Evolutionary conservation across 352 stramenopile species (phyloP).

Genomic region (Globisporangium iwayamae): DNA sequence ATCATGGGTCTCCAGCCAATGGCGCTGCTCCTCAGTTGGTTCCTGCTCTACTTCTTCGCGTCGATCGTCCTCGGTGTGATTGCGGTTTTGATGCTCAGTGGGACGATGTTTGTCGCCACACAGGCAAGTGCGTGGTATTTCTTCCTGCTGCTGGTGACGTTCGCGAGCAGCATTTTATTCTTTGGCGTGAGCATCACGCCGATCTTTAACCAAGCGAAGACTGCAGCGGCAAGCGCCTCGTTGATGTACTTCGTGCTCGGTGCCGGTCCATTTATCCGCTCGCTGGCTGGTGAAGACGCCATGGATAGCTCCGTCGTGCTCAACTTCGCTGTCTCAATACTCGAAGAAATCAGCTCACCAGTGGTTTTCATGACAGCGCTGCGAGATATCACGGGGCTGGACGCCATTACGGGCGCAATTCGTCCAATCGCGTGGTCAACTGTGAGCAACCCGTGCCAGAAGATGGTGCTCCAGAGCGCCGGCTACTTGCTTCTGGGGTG

Average conservation of each 20-base stretch:
- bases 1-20: constrained; percentile 86
- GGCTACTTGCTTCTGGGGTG: constrained; percentile 89
- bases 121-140: constrained; percentile 43
- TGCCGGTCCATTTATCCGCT: constrained; percentile 49
- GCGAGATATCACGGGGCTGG: constrained; percentile 46
- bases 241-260: constrained; percentile 62
- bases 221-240: constrained; percentile 53
- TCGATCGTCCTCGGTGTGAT: constrained; percentile 44
- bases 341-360: constrained; percentile 58
- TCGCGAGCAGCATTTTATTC: constrained; percentile 59
- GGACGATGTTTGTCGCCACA: constrained; percentile 57
- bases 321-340: constrained; percentile 26
- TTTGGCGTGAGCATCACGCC: constrained; percentile 72
- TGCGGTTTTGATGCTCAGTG: constrained; percentile 52
- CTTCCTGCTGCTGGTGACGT: constrained; percentile 54
- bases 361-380: constrained; percentile 71
- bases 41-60: constrained; percentile 74
- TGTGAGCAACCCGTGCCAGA: constrained; percentile 35
- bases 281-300: constrained; percentile 44
- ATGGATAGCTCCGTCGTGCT: constrained; percentile 32
- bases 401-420: constrained; percentile 31
- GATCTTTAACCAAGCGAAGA: constrained; percentile 72
- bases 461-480: constrained; percentile 81
- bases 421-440: constrained; percentile 47
- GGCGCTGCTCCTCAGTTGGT: constrained; percentile 73